Conservation (phyloP, 257 asterid genomes). For the Solanum etuberosum region DNA sequence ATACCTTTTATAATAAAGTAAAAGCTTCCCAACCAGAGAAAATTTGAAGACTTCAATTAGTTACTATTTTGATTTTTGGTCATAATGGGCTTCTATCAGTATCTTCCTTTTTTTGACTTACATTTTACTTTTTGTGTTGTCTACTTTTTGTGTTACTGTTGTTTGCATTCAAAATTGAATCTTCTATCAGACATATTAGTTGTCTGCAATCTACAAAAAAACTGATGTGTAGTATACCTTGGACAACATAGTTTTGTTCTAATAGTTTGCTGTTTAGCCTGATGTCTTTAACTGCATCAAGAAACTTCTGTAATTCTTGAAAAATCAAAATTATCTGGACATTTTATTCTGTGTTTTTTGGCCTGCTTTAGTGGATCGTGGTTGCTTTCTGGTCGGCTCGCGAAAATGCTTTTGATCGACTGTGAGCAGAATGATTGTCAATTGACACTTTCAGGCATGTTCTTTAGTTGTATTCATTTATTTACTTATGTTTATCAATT, state of each 20-base stretch:
- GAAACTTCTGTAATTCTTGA: neutral
- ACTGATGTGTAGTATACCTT: neutral
- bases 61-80: neutral
- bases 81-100: neutral
- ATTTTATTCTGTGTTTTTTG: neutral
- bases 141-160: neutral
- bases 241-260: neutral
- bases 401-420: constrained; percentile 86
- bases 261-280: neutral
- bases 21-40: neutral
- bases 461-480: neutral
- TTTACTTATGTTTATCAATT: neutral
- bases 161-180: neutral
- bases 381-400: constrained; percentile 91
- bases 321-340: neutral
- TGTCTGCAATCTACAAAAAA: neutral
- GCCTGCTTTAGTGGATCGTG: constrained; percentile 55
- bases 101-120: neutral
- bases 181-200: neutral
- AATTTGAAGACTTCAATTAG: neutral
- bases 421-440: constrained; percentile 85
- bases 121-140: neutral
- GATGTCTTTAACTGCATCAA: neutral
- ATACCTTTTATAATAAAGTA: neutral
- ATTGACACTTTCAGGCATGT: constrained; percentile 83